Evolutionary conservation across 768 basidiomycete genomes (phyloP).

Genomic region (Polyporus arcularius): DNA sequence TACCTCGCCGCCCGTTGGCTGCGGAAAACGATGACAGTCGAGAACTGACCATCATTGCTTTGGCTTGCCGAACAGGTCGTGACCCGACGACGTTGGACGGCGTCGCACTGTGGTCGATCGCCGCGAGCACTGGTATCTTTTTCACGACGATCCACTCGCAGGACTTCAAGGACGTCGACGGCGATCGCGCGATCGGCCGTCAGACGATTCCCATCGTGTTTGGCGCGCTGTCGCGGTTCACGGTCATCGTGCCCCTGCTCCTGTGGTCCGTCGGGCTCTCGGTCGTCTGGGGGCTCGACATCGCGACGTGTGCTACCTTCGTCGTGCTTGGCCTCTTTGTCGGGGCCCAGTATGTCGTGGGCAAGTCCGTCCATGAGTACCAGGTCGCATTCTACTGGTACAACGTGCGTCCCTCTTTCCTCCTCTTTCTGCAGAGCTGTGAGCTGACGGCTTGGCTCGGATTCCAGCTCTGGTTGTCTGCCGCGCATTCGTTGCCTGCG

Average conservation of each 20-base stretch:
- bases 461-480: conserved; percentile 14
- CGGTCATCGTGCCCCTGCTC: conserved; percentile 22
- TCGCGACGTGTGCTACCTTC: conserved; percentile 6
- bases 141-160: conserved; percentile 38
- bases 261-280: conserved; percentile 27
- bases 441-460: too few relatives aligned
- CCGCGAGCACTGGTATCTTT: conserved; percentile 32
- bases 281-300: conserved; percentile 23
- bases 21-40: too few relatives aligned
- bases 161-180: conserved; percentile 19
- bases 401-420: conserved; percentile 25
- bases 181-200: conserved; percentile 14
- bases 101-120: conserved; percentile 22
- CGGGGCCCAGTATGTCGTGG: conserved; percentile 22
- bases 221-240: conserved; percentile 20
- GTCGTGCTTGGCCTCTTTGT: conserved; percentile 19
- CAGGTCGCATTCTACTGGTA: conserved; percentile 31
- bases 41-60: background rate
- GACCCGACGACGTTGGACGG: conserved; percentile 22
- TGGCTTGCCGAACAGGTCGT: background rate
- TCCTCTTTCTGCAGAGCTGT: too few relatives aligned
- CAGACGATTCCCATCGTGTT: conserved; percentile 15
- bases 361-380: conserved; percentile 21
- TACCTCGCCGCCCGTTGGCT: background rate
- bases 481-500: conserved; percentile 11